Base-by-base conservation (phyloP, 495 filamentous ascomycete species). In the Neurospora tetrasperma region DNA sequence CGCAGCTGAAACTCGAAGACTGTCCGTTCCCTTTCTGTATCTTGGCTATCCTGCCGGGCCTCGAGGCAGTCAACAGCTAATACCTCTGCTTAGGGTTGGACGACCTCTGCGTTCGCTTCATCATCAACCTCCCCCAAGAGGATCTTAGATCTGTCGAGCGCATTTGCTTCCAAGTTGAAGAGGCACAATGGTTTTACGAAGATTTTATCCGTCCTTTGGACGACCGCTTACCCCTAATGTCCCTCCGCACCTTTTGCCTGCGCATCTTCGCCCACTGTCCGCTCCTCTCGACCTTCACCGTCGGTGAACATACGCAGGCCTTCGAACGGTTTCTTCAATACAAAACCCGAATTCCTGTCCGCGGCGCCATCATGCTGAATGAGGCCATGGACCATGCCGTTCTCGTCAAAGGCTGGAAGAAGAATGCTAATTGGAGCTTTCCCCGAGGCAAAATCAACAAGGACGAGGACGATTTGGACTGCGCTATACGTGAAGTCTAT, bases 121-220 rank as follows among this genome's bases (percentile, higher is more conserved):
- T 99, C 77, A 93, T 98, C 78, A 98, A 98, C 83, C 86, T 97
- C 69, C 96, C 96, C 27, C 86, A 89, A 74, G 93, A 94, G 81
- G 96, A 98, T 80, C 90, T 98, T 40, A 88, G 90, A 73, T 93
- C 91, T 0, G 92, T 97, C 27, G 93, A 94, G 78, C 92, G 96
- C 75, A 94, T 98, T 79, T 97, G 94, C 82, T 99, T 99, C 81
- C 94, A 98, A 84, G 91, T 99, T 71, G 96, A 99, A 82, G 96
- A 98, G 79, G 96, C 96, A 78, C 96, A 99, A 91, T 99, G 96
- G 96, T 98, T 94, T 82, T 99, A 98, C 89, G 96, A 98, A 83
- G 96, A 99, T 82, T 99, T 98, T 79, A 92, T 99, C 81, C 92
- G 96, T 43, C 94, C 94, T 41, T 84, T 94, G 71, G 93, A 97